phyloP scores from a whole-genome alignment of 495 filamentous ascomycete genomes.

The Daldinia grandis region DNA sequence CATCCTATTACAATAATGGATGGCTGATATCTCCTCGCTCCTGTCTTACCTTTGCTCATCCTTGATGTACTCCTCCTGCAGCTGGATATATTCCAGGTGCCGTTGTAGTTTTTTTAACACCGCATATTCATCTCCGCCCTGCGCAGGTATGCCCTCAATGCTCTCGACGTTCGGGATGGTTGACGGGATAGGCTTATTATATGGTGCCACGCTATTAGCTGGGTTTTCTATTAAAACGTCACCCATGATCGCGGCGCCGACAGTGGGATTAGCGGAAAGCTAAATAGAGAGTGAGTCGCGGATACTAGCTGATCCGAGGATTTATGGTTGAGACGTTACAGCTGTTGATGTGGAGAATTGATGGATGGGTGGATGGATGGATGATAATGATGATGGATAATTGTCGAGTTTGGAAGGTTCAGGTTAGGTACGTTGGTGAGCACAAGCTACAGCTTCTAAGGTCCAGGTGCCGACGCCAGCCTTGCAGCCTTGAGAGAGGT shows the following conservation, averaged over 20 bases:
- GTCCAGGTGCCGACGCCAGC: constrained; percentile 43
- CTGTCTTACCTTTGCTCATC: constrained; percentile 88
- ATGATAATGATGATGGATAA: constrained; percentile 4
- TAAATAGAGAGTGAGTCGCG: background rate
- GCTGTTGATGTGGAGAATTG: background rate
- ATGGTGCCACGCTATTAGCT: constrained; percentile 72
- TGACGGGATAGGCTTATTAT: constrained; percentile 81
- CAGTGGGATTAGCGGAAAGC: background rate
- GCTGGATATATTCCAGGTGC: constrained; percentile 96
- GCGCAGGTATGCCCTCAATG: constrained; percentile 79
- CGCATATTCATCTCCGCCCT: constrained; percentile 91
- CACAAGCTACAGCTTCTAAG: constrained; percentile 9
- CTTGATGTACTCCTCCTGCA: constrained; percentile 99
- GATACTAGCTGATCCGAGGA: background rate
- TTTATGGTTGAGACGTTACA: background rate
- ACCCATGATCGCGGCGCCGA: constrained; percentile 67
- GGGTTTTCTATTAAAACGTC: constrained; percentile 85
- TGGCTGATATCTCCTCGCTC: background rate
- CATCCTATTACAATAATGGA: background rate
- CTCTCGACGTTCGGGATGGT: constrained; percentile 89
- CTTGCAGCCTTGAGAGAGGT: constrained; percentile 44
- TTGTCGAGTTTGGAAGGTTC: background rate
- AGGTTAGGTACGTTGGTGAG: constrained; percentile 27
- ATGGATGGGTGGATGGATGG: constrained; percentile 9
- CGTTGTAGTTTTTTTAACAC: constrained; percentile 94